Percentiles rank a stretch among this genome's conserved stretches.
Conservation (phyloP, 2,329 filamentous ascomycete species). For the Ophiostoma sp. region DNA sequence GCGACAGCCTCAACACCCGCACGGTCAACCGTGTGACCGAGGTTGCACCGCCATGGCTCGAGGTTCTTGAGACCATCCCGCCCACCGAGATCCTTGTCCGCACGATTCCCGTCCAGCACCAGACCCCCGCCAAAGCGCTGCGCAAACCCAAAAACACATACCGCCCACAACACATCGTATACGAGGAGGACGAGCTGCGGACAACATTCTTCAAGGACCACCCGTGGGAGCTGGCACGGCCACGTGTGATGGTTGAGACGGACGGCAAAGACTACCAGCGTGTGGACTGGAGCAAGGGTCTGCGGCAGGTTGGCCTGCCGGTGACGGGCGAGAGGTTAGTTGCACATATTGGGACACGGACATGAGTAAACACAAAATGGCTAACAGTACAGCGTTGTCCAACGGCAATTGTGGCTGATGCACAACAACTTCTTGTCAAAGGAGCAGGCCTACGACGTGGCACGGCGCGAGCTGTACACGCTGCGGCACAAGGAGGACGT, state of each 20-base stretch:
- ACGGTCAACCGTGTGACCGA: constrained; percentile 31
- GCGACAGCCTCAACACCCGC: constrained; percentile 35
- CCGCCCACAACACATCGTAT: constrained; percentile 69
- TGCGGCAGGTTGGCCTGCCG: constrained; percentile 68
- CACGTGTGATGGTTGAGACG: constrained; percentile 75
- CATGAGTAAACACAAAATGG: not conserved
- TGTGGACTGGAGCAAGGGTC: constrained; percentile 71
- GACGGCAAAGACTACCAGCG: constrained; percentile 74
- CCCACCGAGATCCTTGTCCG: constrained; percentile 56
- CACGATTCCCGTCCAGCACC: constrained; percentile 47
- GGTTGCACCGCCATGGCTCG: constrained; percentile 45
- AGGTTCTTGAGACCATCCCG: constrained; percentile 48
- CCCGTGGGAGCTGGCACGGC: constrained; percentile 92
- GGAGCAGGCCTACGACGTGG: constrained; percentile 73
- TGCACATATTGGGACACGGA: not conserved
- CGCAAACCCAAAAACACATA: constrained; percentile 71
- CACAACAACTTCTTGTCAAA: constrained; percentile 56
- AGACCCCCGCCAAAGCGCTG: constrained; percentile 40
- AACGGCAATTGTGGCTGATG: constrained; percentile 85
- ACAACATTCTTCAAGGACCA: constrained; percentile 85
- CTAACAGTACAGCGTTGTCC: constrained; percentile 64
- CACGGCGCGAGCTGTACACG: constrained; percentile 84
- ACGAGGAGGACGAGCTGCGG: constrained; percentile 78
- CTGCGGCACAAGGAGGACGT: constrained; percentile 78
- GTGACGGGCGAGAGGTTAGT: constrained; percentile 78